phyloP scores from a whole-genome alignment of 2,329 filamentous ascomycete species.

The Aspergillus tamarii region DNA sequence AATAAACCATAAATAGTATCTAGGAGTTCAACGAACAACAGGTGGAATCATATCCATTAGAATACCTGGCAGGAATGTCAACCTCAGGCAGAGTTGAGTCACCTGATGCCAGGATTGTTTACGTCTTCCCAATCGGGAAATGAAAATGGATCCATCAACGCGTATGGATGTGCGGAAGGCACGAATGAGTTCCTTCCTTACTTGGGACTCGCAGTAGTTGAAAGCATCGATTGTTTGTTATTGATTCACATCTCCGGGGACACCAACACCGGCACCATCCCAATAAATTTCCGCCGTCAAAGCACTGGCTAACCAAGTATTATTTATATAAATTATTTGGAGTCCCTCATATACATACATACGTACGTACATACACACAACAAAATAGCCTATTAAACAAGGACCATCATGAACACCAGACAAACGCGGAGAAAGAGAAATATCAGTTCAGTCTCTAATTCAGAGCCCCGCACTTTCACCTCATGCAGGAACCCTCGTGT shows the following conservation, averaged over 20 bases:
- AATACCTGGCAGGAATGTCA: neutral
- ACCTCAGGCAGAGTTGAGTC: constrained; percentile 15
- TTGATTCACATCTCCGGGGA: neutral
- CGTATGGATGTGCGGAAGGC: constrained; percentile 17
- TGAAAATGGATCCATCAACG: constrained; percentile 19
- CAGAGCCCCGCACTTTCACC: constrained; percentile 10
- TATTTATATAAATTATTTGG: neutral
- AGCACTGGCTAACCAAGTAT: neutral
- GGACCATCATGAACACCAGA: constrained; percentile 29
- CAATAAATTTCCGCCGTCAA: neutral
- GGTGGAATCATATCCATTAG: neutral
- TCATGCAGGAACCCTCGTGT: constrained; percentile 10
- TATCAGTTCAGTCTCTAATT: constrained; percentile 23
- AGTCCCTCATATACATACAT: neutral
- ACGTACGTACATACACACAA: neutral
- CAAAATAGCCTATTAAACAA: neutral
- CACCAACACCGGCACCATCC: neutral
- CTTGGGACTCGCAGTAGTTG: neutral
- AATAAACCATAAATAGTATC: too few species aligned
- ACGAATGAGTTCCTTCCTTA: constrained; percentile 6
- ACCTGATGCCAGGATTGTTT: constrained; percentile 26
- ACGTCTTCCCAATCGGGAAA: constrained; percentile 22
- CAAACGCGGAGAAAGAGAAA: constrained; percentile 31
- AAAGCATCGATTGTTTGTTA: constrained; percentile 6
- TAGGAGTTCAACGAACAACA: too few species aligned